phyloP scores from a whole-genome alignment of 2,329 filamentous ascomycete genomes.

The Fusarium sterilihyphosum region DNA sequence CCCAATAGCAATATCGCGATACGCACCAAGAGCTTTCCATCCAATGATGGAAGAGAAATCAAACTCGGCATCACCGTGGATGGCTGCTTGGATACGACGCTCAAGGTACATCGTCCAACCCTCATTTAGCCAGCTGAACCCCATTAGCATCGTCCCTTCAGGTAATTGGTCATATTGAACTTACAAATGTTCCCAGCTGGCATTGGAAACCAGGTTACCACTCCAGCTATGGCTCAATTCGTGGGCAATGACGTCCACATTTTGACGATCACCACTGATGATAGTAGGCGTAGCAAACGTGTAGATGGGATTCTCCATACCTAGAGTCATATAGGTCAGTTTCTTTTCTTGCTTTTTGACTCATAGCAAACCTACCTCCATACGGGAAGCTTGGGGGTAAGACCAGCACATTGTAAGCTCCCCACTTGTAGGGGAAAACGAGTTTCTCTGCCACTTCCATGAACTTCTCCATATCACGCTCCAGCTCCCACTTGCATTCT shows the following conservation, averaged over 20 bases:
- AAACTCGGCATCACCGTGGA: conserved; percentile 86
- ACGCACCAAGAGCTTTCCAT: conserved; percentile 81
- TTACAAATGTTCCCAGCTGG: conserved; percentile 83
- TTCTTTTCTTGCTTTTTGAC: background rate
- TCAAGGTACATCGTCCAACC: conserved; percentile 98
- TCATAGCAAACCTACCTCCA: conserved; percentile 64
- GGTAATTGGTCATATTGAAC: conserved; percentile 38
- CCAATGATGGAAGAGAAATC: conserved; percentile 97
- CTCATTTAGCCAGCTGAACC: conserved; percentile 70
- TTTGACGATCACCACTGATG: conserved; percentile 89
- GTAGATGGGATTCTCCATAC: conserved; percentile 92
- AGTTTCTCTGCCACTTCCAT: conserved; percentile 84
- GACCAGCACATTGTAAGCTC: conserved; percentile 92
- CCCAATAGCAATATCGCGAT: background rate
- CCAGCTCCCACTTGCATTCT: conserved; percentile 89
- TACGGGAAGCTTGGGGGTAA: conserved; percentile 92
- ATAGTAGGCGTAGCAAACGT: conserved; percentile 96
- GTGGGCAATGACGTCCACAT: conserved; percentile 96
- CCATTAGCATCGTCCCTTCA: background rate
- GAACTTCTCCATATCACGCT: conserved; percentile 90
- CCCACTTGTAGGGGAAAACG: conserved; percentile 92
- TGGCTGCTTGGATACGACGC: conserved; percentile 78
- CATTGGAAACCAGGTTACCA: conserved; percentile 83
- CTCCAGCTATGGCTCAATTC: conserved; percentile 84
- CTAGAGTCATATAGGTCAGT: conserved; percentile 47